Percentiles rank a stretch among this genome's conserved stretches.
Conservation (phyloP, 208 protist genomes). For the Strigomonas galati region DNA sequence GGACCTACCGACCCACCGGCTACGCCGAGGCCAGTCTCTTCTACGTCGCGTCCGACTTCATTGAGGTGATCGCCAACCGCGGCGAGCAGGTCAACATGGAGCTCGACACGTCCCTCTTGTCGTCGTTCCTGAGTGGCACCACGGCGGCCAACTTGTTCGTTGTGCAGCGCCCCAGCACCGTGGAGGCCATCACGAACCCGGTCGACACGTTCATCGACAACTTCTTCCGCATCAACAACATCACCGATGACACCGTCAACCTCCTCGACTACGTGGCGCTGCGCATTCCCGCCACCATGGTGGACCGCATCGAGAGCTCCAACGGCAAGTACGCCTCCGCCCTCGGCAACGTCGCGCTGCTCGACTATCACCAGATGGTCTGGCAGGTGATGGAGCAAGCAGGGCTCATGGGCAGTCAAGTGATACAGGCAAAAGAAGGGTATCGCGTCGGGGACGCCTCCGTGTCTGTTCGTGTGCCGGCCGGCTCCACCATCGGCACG, state of each 20-base stretch:
- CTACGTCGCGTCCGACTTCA: constrained; percentile 54
- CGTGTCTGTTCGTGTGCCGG: background rate
- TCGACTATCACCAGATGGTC: constrained; percentile 70
- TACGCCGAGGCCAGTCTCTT: constrained; percentile 82
- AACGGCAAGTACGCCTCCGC: constrained; percentile 89
- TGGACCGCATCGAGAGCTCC: constrained; percentile 57
- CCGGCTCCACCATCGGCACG: background rate
- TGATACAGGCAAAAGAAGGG: constrained; percentile 9
- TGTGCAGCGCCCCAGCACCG: constrained; percentile 21
- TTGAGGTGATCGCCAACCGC: constrained; percentile 47
- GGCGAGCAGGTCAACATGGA: constrained; percentile 61
- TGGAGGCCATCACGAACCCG: constrained; percentile 14
- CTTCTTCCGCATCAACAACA: constrained; percentile 52
- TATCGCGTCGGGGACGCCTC: constrained; percentile 20
- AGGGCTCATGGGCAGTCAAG: constrained; percentile 26
- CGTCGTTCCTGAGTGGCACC: background rate
- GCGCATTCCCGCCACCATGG: constrained; percentile 40
- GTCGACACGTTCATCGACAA: constrained; percentile 19
- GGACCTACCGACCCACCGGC: constrained; percentile 70
- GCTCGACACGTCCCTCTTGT: constrained; percentile 20
- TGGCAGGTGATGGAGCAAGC: constrained; percentile 28
- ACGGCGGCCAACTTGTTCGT: constrained; percentile 11
- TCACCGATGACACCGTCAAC: constrained; percentile 32
- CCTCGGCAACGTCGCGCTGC: constrained; percentile 89
- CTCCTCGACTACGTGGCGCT: constrained; percentile 23